A percentile compares a stretch with the other conserved stretches of the same genome.
Conservation (phyloP, 768 basidiomycete genomes). For the Podaxis rugospora region DNA sequence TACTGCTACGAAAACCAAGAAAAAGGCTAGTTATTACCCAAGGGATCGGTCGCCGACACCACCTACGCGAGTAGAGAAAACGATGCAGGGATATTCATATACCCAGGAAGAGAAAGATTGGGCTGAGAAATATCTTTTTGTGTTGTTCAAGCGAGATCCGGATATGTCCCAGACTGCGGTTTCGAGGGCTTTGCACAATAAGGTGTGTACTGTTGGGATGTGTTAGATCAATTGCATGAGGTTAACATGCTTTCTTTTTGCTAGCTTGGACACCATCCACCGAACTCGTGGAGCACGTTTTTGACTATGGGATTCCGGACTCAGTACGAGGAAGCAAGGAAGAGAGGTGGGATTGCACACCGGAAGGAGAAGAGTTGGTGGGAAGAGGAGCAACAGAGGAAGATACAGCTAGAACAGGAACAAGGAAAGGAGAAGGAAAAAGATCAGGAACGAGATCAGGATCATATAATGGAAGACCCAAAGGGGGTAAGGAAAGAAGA, state of each 20-base stretch:
- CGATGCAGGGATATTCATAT: conserved; percentile 30
- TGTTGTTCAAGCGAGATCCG: conserved; percentile 46
- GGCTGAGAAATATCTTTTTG: conserved; percentile 34
- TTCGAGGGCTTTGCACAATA: conserved; percentile 33
- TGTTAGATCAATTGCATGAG: neutral
- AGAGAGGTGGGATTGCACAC: conserved; percentile 45
- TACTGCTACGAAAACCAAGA: neutral
- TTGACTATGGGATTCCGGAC: conserved; percentile 26
- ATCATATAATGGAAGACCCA: neutral
- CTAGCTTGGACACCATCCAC: conserved; percentile 59
- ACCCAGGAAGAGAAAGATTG: conserved; percentile 50
- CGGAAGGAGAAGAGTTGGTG: conserved; percentile 34
- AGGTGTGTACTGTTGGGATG: conserved; percentile 31
- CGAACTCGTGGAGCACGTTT: conserved; percentile 46
- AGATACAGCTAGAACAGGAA: neutral
- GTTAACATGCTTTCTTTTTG: neutral
- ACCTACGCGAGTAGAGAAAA: neutral
- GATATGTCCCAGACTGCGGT: conserved; percentile 34
- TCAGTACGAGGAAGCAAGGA: conserved; percentile 42
- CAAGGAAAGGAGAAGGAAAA: neutral
- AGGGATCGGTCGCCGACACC: conserved; percentile 4
- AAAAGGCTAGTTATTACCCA: neutral
- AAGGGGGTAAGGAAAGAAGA: neutral
- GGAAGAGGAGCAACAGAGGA: conserved; percentile 12
- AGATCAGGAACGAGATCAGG: neutral